Conservation (phyloP, 352 stramenopile genomes). For the Globisporangium emineosum region DNA sequence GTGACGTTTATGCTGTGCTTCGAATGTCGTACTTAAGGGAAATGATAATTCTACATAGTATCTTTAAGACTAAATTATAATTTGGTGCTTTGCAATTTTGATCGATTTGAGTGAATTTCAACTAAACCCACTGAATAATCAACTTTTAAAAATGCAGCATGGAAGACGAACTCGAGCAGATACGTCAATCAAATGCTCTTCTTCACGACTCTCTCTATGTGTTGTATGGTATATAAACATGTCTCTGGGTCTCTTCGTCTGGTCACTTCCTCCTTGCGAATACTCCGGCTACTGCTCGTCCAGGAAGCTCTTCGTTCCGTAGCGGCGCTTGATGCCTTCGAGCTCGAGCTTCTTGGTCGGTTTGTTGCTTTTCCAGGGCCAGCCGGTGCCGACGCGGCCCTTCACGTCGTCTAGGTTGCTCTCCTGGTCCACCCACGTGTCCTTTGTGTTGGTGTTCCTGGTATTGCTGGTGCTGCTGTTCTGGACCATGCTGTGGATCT, state of each 20-base stretch:
- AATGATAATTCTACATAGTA: background rate
- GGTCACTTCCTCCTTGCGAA: no score
- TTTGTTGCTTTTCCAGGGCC: constrained; percentile 62
- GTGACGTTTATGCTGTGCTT: no score
- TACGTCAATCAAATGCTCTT: no score
- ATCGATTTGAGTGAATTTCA: no score
- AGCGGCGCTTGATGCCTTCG: constrained; percentile 44
- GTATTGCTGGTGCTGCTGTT: background rate
- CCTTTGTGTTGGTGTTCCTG: background rate
- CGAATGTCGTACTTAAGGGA: no score
- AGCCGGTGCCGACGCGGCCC: constrained; percentile 52
- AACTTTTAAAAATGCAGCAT: no score
- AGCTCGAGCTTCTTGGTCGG: constrained; percentile 47
- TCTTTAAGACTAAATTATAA: background rate
- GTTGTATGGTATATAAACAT: constrained; percentile 2
- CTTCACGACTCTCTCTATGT: background rate
- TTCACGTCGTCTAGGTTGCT: constrained; percentile 48
- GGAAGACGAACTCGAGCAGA: no score
- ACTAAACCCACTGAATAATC: no score
- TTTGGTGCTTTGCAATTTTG: no score
- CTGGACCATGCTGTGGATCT: constrained; percentile 7
- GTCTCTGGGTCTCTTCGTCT: no score
- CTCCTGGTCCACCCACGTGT: constrained; percentile 45
- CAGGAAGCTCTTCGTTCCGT: constrained; percentile 6
- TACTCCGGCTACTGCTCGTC: constrained; percentile 12